Conservation (phyloP, 1,284 basidiomycete genomes). For the Ustilago sp. region DNA sequence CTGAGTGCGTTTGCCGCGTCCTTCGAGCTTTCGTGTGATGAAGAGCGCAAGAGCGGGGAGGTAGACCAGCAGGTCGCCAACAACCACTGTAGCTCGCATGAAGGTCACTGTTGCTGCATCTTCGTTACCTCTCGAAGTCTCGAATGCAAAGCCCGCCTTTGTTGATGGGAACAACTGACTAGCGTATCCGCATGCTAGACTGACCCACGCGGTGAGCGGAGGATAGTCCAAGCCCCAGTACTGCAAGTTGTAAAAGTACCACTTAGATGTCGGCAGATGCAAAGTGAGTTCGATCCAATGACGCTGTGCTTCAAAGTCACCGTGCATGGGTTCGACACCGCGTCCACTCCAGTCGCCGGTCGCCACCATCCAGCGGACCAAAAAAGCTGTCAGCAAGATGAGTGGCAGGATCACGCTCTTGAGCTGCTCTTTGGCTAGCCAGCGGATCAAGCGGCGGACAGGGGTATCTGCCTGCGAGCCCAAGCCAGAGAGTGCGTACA, state of each 20-base stretch:
- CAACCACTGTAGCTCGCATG: slow-evolving; percentile 83
- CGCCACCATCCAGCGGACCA: slow-evolving; percentile 57
- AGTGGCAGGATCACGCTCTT: slow-evolving; percentile 30
- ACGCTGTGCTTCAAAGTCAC: slow-evolving; percentile 91
- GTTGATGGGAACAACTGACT: slow-evolving; percentile 41
- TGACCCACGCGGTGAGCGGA: slow-evolving; percentile 81
- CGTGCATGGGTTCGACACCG: slow-evolving; percentile 81
- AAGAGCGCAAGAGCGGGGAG: slow-evolving; percentile 74
- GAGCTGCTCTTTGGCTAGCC: slow-evolving; percentile 56
- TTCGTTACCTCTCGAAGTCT: slow-evolving; percentile 82
- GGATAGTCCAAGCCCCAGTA: slow-evolving; percentile 90
- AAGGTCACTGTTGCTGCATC: slow-evolving; percentile 74
- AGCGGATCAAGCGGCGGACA: slow-evolving; percentile 55
- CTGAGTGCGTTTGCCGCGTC: slow-evolving; percentile 59
- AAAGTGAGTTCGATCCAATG: slow-evolving; percentile 93
- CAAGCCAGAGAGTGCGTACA: slow-evolving; percentile 30
- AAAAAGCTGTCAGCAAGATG: slow-evolving; percentile 28
- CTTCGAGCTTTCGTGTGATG: slow-evolving; percentile 54
- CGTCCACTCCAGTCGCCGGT: slow-evolving; percentile 73
- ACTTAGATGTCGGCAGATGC: slow-evolving; percentile 79
- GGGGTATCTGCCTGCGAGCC: slow-evolving; percentile 54
- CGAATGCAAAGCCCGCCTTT: slow-evolving; percentile 74
- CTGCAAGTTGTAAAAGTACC: slow-evolving; percentile 87
- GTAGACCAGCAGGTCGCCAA: slow-evolving; percentile 80
- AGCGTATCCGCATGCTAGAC: slow-evolving; percentile 44